Base-by-base conservation (phyloP, 306 rosid genomes). In the Fagus crenata region DNA sequence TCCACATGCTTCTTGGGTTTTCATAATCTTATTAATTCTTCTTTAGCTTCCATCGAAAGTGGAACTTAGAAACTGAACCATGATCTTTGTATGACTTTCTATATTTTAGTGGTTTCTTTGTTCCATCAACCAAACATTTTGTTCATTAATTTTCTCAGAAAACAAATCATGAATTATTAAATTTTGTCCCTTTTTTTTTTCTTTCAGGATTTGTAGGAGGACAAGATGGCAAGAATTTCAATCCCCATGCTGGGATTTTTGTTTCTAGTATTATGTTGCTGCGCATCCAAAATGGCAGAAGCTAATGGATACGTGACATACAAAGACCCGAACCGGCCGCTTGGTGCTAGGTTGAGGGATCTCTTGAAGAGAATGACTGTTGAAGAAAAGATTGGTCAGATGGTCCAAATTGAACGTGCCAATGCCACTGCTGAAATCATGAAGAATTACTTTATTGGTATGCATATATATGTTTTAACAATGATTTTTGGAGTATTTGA, bases 361-460 rank as follows among this genome's bases (percentile, higher is more conserved):
- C 54, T 77, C 3, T 15, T 77, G 22, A 43, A 41, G 3, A 22
- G 61, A 51, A 78, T 78, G 81, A 78, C 72, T 35, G 46, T 70
- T 0, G 76, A 78, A 53, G 81, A 78, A 51, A 78, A 78, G 69
- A 58, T 78, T 43, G 81, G 81, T 9, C 81, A 78, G 53, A 78
- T 78, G 81, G 35, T 65, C 1, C 81, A 78, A 54, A 78, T 78
- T 56, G 81, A 78, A 43, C 31, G 76, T 7, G 6, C 2, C 5
- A 39, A 32, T 72, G 76, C 76, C 64, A 53, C 76, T 18, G 49
- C 76, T 36, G 63, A 17, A 3, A 33, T 72, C 35, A 36, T 72
- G 65, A 53, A 72, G 31, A 53, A 72, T 18, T 72, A 53, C 76
- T 53, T 53, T 0, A 53, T 72, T 0, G 75, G 75, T 72, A 72